Base-by-base conservation (phyloP, 331 rosid species). In the Cydonia oblonga region DNA sequence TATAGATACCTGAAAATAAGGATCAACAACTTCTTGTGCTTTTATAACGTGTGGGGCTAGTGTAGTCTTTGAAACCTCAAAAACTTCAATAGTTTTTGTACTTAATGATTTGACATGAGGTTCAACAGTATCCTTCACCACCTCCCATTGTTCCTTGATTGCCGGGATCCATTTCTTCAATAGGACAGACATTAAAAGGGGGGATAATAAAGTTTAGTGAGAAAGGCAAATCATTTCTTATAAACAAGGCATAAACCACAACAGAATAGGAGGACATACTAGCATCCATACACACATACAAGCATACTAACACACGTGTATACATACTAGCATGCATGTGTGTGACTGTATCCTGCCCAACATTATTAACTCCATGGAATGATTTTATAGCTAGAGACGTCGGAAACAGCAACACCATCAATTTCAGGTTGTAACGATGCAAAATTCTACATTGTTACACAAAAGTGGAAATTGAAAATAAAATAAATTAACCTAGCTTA, bases 151-250 rank as follows among this genome's bases (percentile, higher is more conserved):
- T 59, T 89, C 86, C 73, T 86, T 78, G 53, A 82, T 57, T 40
- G 84, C 76, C 8, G 99, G 97, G 62, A 95, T 70, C 90, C 90
- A 88, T 84, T 89, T 89, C 99, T 95, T 84, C 80, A 78, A 81
- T 12, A 26, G 15, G 6, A 25, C 46, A 62, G 60, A 69, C 71
- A 74, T 80, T 75, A 72, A 69, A 70, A 63, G 28, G 64, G 15
- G 72, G 22, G 59, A 11, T 54, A 26, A 51, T 61, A 68, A 53
- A 78, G 63, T 74, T 73, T 52, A 77, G 51, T 56, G 24, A 23
- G 46, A 58, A 59, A 30, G 44, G 28, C 13, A 19, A 59, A 22
- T 49, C 32, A 65, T 40, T 26, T 53, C 20, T 15, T 24, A 30
- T 23, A 9, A 35, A n/a, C 3, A 59, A 76, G 46, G 46, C 28